phyloP scores from a whole-genome alignment of 148 eudicot species.

The Fallopia convolvulus region DNA sequence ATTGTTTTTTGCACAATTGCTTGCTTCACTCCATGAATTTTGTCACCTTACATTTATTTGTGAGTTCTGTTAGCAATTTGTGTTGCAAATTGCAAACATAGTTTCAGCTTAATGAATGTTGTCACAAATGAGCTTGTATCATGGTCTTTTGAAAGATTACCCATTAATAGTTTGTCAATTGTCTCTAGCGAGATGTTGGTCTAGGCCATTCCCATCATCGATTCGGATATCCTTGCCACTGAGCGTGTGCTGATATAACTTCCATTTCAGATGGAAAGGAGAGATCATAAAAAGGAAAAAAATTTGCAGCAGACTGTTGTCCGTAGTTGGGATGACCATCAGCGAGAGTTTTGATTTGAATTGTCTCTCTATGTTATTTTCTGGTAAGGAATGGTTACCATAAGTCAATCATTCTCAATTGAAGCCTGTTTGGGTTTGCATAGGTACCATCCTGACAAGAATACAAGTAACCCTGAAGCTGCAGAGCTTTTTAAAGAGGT shows the following conservation, averaged over 20 bases:
- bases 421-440: conserved; percentile 2
- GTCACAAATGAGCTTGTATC: not conserved
- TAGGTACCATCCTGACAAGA: conserved; percentile 99
- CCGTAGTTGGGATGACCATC: not conserved
- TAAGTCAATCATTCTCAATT: not conserved
- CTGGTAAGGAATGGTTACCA: not conserved
- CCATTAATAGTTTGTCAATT: not conserved
- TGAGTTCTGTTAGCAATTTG: not conserved
- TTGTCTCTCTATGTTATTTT: not conserved
- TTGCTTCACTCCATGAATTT: not conserved
- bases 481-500: conserved; percentile 92
- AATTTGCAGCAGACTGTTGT: not conserved
- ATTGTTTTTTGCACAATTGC: not conserved
- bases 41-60: not conserved
- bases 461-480: conserved; percentile 88
- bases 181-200: not conserved
- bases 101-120: not conserved
- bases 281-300: not conserved
- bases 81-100: not conserved
- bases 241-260: not conserved
- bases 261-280: not conserved
- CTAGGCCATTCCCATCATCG: not conserved
- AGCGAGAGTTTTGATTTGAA: not conserved
- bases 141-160: not conserved
- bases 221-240: not conserved